Base-by-base conservation (phyloP, 2,329 filamentous ascomycete species). In the Fusarium sp. region DNA sequence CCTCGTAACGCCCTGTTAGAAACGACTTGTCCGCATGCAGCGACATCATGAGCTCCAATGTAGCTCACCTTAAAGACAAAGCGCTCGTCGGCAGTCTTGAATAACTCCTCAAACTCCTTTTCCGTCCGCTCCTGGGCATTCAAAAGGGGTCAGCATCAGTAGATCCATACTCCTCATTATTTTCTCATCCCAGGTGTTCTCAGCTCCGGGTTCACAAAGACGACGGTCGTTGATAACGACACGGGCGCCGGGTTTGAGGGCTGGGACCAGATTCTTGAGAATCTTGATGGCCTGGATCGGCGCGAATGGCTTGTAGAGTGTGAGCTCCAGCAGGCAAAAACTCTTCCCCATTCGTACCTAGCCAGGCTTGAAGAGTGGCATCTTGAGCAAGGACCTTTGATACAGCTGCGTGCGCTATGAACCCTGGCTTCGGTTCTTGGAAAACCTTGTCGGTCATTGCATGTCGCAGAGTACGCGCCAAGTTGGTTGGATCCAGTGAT, bases 381-480 rank as follows among this genome's bases (percentile, higher is more conserved):
- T 86, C 80, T 50, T 81, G 76, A 11, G 79, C 80, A 1, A 88
- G 76, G 3, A 81, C 70, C 4, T 77, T 78, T 2, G 84, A 87
- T 2, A 79, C 77, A 1, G 82, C 80, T 2, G 82, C 86, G 68
- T 88, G 86, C 9, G 79, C 80, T 56, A 88, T 79, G 3, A 78
- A 58, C 1, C 81, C 80, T 0, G 81, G 79, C 6, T 70, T 70
- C 1, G 80, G 78, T 63, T 88, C 84, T 38, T 73, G 68, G 71
- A 88, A 86, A 53, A 88, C 77, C 10, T 77, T 75, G 61, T 80
- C 83, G 11, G 83, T 86, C 78, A 87, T 86, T 35, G 80, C 83
- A 69, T 86, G 80, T 8, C 84, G 81, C 25, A 85, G 71, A 7
- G 83, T 72, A 41, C 82, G 80, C 11, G 79, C 77, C 15, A 85